Conservation (phyloP, 164 flowering plant species). For the Annona cherimola region DNA sequence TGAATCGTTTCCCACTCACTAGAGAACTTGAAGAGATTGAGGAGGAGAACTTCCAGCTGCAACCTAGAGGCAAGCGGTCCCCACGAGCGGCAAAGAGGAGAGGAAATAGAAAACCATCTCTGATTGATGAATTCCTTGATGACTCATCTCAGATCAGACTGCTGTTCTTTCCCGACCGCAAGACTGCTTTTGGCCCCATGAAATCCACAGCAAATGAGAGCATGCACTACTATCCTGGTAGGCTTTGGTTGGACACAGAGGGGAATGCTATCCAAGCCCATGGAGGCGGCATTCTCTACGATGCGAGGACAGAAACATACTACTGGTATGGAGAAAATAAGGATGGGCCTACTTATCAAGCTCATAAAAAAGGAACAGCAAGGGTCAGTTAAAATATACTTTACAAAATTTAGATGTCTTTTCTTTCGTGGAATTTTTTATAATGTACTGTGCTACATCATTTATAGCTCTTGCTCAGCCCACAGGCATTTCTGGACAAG, state of each 20-base stretch:
- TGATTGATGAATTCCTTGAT: conserved; percentile 91
- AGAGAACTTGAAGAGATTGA: conserved; percentile 76
- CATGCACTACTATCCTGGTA: conserved; percentile 64
- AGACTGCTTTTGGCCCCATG: conserved; percentile 63
- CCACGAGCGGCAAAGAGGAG: conserved; percentile 80
- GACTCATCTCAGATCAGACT: conserved; percentile 75
- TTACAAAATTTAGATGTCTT: not conserved
- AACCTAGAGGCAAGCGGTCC: conserved; percentile 74
- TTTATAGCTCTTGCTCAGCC: not conserved
- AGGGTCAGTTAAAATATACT: conserved; percentile 49
- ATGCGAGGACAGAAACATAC: conserved; percentile 48
- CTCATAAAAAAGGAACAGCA: conserved; percentile 84
- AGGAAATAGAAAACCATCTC: conserved; percentile 49
- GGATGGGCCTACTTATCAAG: conserved; percentile 92
- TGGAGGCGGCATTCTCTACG: conserved; percentile 92
- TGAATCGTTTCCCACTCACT: conserved; percentile 34
- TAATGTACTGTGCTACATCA: not conserved
- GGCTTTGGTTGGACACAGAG: conserved; percentile 92
- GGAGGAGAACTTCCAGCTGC: conserved; percentile 69
- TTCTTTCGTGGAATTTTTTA: not conserved
- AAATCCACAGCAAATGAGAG: conserved; percentile 50
- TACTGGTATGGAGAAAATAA: conserved; percentile 99
- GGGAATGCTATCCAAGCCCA: conserved; percentile 97
- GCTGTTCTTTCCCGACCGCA: conserved; percentile 68
- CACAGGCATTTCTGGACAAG: not conserved